Evolutionary conservation across 2,329 filamentous ascomycete species (phyloP), one percentile per base, ranked within the genome.

Genomic region (Beauveria sp.): DNA sequence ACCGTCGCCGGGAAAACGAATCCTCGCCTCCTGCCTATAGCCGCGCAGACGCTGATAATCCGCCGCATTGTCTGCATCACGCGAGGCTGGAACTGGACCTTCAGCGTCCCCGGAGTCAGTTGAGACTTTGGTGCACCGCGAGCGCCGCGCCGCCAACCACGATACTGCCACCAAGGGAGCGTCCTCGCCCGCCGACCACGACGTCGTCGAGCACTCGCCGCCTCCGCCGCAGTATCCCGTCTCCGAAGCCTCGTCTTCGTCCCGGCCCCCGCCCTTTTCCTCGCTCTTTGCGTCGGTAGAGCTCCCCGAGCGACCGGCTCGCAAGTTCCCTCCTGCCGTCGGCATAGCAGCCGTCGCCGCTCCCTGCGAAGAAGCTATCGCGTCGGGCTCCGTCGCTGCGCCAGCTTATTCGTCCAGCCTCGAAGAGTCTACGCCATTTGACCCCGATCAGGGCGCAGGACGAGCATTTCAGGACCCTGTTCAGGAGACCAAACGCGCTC

Each of bases 401-500:
- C 83, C 84, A 65, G 82, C 83, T 26, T 86, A 86, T 75, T 78
- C 80, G 63, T 57, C 54, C 57, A 47, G 42, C 52, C 74, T 78
- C 22, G 68, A 73, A 58, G 72, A 74, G 50, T 70, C 75, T 9
- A 72, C 73, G 62, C 73, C 75, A 34, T 75, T 75, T 53, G 71
- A 73, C 38, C 66, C 71, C 9, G 70, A 72, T 60, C 71, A 74
- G 58, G 69, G 72, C 55, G 67, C 71, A 51, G 68, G 74, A 30
- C 70, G 70, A 61, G 75, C 73, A 45, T 78, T 81, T 62, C 76
- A 78, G 69, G 79, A 85, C 67, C 75, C 78, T 62, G 76, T 82
- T 65, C 85, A 86, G 66, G 91, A 96, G 72, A 93, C 91, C 70
- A 96, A 96, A 77, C 86, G 88, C 69, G 90, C 87, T 57, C 86